Conservation (phyloP, 1,284 basidiomycete genomes). For the Apiotrichum mycotoxinovorans region DNA sequence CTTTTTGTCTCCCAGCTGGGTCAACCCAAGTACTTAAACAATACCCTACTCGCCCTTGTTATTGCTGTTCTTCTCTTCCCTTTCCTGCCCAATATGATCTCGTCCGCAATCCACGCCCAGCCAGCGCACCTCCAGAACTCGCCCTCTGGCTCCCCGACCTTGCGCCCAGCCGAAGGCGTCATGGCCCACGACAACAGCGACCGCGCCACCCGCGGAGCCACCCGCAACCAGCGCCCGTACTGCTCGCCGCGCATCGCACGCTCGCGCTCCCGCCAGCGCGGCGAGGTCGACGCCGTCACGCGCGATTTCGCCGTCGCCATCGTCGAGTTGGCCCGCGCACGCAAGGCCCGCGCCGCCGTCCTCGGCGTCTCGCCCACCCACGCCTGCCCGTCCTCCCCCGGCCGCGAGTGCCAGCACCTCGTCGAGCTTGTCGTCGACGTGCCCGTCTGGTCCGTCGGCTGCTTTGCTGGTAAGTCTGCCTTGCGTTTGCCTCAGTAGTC, state of each 20-base stretch:
- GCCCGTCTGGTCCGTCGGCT: slow-evolving; percentile 47
- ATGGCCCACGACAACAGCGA: slow-evolving; percentile 1
- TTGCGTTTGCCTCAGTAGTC: neutral
- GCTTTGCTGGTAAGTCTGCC: slow-evolving; percentile 44
- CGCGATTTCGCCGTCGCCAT: slow-evolving; percentile 9
- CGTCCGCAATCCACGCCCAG: neutral
- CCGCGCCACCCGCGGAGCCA: neutral
- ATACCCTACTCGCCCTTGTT: neutral
- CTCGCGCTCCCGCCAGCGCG: slow-evolving; percentile 16
- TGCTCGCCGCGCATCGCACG: slow-evolving; percentile 17
- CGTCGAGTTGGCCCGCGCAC: slow-evolving; percentile 3
- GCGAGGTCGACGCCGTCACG: slow-evolving; percentile 11
- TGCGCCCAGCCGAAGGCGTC: slow-evolving; percentile 3
- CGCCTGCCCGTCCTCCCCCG: slow-evolving; percentile 5
- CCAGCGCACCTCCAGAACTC: neutral
- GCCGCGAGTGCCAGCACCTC: slow-evolving; percentile 26
- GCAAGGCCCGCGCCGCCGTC: slow-evolving; percentile 12
- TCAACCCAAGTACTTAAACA: neutral
- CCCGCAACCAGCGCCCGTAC: slow-evolving; percentile 10
- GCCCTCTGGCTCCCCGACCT: neutral
- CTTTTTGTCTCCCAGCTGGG: neutral
- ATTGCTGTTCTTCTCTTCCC: neutral
- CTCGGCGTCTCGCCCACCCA: slow-evolving; percentile 8
- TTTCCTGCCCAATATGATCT: neutral
- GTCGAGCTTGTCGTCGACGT: slow-evolving; percentile 49